Evolutionary conservation across 129 eudicot species (phyloP).

Genomic region (Sambucus nigra): DNA sequence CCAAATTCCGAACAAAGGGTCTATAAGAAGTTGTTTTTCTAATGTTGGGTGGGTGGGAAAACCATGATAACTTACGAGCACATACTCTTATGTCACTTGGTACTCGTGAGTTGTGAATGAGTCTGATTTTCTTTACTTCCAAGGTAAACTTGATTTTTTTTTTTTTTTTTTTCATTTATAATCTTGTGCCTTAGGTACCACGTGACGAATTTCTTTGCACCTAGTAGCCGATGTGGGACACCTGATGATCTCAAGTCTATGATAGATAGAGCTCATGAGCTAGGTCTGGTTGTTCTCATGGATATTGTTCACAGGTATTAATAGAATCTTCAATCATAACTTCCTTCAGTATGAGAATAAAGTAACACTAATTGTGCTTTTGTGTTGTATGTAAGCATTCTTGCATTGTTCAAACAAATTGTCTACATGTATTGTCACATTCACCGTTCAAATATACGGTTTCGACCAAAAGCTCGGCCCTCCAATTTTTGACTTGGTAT

Average conservation of each 20-base stretch:
- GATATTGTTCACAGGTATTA: constrained; percentile 95
- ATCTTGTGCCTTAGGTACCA: constrained; percentile 60
- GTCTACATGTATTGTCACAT: too few relatives aligned
- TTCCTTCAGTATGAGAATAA: background rate
- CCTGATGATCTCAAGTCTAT: constrained; percentile 95
- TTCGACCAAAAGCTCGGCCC: too few relatives aligned
- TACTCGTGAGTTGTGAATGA: background rate
- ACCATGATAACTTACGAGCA: too few relatives aligned
- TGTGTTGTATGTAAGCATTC: background rate
- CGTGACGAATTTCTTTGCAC: constrained; percentile 98
- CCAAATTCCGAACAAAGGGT: too few relatives aligned
- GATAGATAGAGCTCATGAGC: constrained; percentile 95
- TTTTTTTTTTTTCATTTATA: too few relatives aligned
- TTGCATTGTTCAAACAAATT: too few relatives aligned
- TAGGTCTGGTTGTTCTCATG: constrained; percentile 92
- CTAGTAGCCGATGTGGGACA: constrained; percentile 96
- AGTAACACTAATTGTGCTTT: background rate
- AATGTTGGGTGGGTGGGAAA: too few relatives aligned
- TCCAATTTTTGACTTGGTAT: too few relatives aligned
- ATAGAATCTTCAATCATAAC: background rate
- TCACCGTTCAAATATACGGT: too few relatives aligned
- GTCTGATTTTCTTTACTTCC: background rate
- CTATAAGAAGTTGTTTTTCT: too few relatives aligned
- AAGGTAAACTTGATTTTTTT: too few relatives aligned
- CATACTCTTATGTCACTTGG: background rate